phyloP scores from a whole-genome alignment of 2,329 filamentous ascomycete genomes.

The Furcasterigmium furcatum region DNA sequence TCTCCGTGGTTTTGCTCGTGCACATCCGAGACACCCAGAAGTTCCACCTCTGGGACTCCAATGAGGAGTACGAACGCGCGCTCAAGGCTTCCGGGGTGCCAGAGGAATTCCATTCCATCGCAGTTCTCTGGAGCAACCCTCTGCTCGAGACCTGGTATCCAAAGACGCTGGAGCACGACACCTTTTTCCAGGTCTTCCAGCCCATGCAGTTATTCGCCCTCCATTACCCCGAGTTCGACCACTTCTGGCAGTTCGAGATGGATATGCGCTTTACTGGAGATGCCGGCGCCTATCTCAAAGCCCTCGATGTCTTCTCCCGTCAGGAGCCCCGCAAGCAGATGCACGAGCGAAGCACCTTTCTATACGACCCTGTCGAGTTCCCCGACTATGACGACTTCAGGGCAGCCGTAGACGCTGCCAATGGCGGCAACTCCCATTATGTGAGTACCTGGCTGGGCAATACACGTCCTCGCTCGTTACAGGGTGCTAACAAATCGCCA shows the following conservation, averaged over 20 bases:
- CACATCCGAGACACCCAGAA: constrained; percentile 75
- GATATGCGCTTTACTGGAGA: constrained; percentile 64
- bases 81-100: constrained; percentile 65
- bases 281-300: constrained; percentile 70
- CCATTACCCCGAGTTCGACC: constrained; percentile 60
- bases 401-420: constrained; percentile 48
- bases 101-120: constrained; percentile 75
- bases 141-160: constrained; percentile 79
- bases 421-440: constrained; percentile 18
- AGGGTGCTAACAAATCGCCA: not conserved
- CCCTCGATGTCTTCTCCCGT: constrained; percentile 62
- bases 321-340: constrained; percentile 66
- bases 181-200: constrained; percentile 64
- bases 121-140: constrained; percentile 79
- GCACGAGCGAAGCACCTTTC: constrained; percentile 74
- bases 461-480: not conserved
- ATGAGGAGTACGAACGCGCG: constrained; percentile 63
- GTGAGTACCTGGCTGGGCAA: not conserved
- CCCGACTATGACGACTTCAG: constrained; percentile 71
- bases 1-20: constrained; percentile 77
- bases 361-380: constrained; percentile 71
- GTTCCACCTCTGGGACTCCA: constrained; percentile 77
- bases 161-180: constrained; percentile 60
- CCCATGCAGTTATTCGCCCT: constrained; percentile 62
- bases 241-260: constrained; percentile 72